A percentile compares a stretch with the other conserved stretches of the same genome.
Evolutionary conservation across 1,284 basidiomycete species (phyloP).

Genomic region (Singerocomus inundabilis): DNA sequence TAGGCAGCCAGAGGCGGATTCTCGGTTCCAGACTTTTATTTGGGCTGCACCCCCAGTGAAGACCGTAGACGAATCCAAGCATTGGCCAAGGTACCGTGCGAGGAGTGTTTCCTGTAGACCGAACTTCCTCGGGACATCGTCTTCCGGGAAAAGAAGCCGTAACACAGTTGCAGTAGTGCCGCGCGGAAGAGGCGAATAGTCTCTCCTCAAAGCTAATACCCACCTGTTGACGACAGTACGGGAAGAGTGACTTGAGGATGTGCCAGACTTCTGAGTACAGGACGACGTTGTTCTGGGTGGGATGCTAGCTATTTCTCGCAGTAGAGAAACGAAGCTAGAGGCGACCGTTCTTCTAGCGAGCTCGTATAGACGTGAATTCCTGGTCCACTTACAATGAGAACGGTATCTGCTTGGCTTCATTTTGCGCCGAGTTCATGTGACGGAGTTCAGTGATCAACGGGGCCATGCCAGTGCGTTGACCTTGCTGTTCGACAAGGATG

Average conservation of each 20-base stretch:
- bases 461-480: background rate
- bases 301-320: conserved; percentile 43
- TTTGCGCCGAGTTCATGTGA: conserved; percentile 34
- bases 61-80: conserved; percentile 45
- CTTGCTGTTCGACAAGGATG: conserved; percentile 25
- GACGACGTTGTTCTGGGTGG: conserved; percentile 24
- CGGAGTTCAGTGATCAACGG: too few species aligned
- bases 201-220: conserved; percentile 41
- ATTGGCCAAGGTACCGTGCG: conserved; percentile 50
- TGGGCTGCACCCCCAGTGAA: conserved; percentile 22
- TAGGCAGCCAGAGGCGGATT: conserved; percentile 60
- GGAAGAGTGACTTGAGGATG: conserved; percentile 34
- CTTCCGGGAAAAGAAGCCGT: conserved; percentile 78
- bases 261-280: conserved; percentile 19
- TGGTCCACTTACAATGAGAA: conserved; percentile 43
- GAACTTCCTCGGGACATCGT: conserved; percentile 69
- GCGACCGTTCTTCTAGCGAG: conserved; percentile 11
- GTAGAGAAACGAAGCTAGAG: conserved; percentile 48
- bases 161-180: conserved; percentile 58
- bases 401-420: conserved; percentile 27
- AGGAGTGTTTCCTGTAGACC: conserved; percentile 72
- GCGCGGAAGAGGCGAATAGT: conserved; percentile 47
- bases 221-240: conserved; percentile 46
- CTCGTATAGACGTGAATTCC: background rate
- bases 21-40: conserved; percentile 51